Evolutionary conservation across 768 basidiomycete genomes (phyloP).

Genomic region (Amanita fuliginea): DNA sequence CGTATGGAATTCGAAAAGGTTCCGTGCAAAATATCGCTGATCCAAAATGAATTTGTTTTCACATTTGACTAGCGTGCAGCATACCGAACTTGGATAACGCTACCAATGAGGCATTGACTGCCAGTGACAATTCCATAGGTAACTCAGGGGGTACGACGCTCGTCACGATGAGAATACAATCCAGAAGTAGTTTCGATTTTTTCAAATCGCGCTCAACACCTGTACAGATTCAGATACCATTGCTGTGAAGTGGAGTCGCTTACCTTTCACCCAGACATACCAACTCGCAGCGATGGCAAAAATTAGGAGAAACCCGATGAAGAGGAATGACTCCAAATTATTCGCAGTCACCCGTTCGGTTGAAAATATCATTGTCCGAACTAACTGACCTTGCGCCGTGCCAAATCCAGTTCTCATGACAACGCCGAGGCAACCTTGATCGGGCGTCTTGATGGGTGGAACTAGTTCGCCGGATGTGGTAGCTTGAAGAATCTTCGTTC

Average conservation of each 20-base stretch:
- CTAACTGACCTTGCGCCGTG: slow-evolving; percentile 93
- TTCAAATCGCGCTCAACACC: slow-evolving; percentile 88
- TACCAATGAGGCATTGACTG: slow-evolving; percentile 91
- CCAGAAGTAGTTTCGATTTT: slow-evolving; percentile 89
- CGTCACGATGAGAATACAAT: slow-evolving; percentile 94
- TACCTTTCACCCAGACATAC: slow-evolving; percentile 97
- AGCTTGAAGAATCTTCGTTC: slow-evolving; percentile 94
- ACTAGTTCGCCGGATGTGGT: slow-evolving; percentile 38
- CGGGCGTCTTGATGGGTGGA: slow-evolving; percentile 59
- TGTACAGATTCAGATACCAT: slow-evolving; percentile 15
- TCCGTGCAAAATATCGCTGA: slow-evolving; percentile 98
- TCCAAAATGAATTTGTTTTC: neutral
- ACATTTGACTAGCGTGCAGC: slow-evolving; percentile 15
- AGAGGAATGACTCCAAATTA: slow-evolving; percentile 90
- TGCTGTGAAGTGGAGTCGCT: neutral
- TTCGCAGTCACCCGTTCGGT: slow-evolving; percentile 96
- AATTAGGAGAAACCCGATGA: slow-evolving; percentile 95
- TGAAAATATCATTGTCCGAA: slow-evolving; percentile 98
- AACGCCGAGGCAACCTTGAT: slow-evolving; percentile 85
- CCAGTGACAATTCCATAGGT: slow-evolving; percentile 95
- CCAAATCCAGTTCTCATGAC: slow-evolving; percentile 96
- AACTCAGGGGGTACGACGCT: slow-evolving; percentile 96
- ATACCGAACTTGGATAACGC: slow-evolving; percentile 86
- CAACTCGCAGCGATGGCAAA: slow-evolving; percentile 97
- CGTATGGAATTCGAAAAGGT: slow-evolving; percentile 94